phyloP scores from a whole-genome alignment of 2,329 filamentous ascomycete species.

The Sclerotinia nivalis region DNA sequence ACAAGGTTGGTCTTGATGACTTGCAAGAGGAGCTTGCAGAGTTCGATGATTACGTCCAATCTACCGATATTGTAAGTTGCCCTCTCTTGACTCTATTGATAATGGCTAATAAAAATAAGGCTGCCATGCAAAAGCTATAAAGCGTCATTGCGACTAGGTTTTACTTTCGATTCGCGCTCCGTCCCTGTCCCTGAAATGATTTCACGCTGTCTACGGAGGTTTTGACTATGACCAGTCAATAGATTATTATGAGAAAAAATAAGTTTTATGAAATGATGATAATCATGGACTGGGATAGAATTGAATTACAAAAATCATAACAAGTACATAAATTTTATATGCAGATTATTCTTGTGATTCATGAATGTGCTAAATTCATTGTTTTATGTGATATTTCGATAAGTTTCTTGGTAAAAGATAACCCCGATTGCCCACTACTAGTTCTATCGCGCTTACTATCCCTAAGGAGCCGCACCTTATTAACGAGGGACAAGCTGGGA shows the following conservation, averaged over 20 bases:
- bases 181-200: slow-evolving; percentile 34
- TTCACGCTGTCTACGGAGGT: slow-evolving; percentile 33
- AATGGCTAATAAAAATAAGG: slow-evolving; percentile 44
- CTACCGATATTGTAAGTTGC: slow-evolving; percentile 71
- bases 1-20: slow-evolving; percentile 86
- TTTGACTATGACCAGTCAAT: slow-evolving; percentile 25
- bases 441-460: slow-evolving; percentile 21
- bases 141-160: slow-evolving; percentile 33
- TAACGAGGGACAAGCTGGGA: slow-evolving; percentile 19
- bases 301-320: slow-evolving; percentile 33
- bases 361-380: slow-evolving; percentile 5
- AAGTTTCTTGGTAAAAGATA: background rate
- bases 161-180: slow-evolving; percentile 23
- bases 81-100: background rate
- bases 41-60: slow-evolving; percentile 95
- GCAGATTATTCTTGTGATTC: slow-evolving; percentile 6
- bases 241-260: slow-evolving; percentile 22
- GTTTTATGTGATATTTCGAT: background rate
- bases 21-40: slow-evolving; percentile 83
- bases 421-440: background rate
- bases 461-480: slow-evolving; percentile 19
- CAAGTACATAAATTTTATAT: slow-evolving; percentile 19
- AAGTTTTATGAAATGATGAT: slow-evolving; percentile 35
- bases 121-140: slow-evolving; percentile 93
- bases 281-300: slow-evolving; percentile 37